These are phyloP conservation scores for Purpureocillium takamizusanense DNA, from an alignment of 2,329 filamentous ascomycete genomes.

Conservation along the genomic window DNA sequence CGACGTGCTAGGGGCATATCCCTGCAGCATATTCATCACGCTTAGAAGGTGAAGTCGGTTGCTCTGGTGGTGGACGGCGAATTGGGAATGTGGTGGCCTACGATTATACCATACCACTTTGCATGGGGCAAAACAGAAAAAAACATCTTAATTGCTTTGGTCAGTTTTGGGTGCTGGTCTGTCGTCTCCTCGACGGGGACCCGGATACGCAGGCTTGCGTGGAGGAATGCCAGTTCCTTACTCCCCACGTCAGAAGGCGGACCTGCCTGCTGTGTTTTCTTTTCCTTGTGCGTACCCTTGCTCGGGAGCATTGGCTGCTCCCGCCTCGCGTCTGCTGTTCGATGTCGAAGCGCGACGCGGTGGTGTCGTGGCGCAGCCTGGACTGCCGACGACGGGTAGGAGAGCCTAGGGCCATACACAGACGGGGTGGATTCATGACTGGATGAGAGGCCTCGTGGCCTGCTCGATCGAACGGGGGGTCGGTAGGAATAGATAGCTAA, in stretches of 20 bases:
- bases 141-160: not conserved
- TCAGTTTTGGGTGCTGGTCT: not conserved
- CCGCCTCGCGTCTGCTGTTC: too few species aligned
- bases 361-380: too few species aligned
- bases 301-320: too few species aligned
- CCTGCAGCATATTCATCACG: not conserved
- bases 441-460: too few species aligned
- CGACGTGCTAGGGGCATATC: constrained; percentile 14
- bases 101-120: not conserved
- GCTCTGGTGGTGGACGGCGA: not conserved
- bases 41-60: not conserved
- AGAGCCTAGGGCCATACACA: too few species aligned
- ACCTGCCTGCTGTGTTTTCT: too few species aligned
- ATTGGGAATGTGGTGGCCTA: not conserved
- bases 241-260: not conserved
- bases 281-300: too few species aligned
- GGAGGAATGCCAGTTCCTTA: not conserved
- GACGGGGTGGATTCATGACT: too few species aligned
- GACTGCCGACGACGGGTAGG: too few species aligned
- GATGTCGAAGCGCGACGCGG: too few species aligned
- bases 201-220: not conserved
- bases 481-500: constrained; percentile 17
- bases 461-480: not conserved
- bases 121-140: constrained; percentile 1
- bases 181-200: not conserved